Evolutionary conservation across 306 rosid genomes (phyloP).

Genomic region (Dalbergia cochinchinensis): DNA sequence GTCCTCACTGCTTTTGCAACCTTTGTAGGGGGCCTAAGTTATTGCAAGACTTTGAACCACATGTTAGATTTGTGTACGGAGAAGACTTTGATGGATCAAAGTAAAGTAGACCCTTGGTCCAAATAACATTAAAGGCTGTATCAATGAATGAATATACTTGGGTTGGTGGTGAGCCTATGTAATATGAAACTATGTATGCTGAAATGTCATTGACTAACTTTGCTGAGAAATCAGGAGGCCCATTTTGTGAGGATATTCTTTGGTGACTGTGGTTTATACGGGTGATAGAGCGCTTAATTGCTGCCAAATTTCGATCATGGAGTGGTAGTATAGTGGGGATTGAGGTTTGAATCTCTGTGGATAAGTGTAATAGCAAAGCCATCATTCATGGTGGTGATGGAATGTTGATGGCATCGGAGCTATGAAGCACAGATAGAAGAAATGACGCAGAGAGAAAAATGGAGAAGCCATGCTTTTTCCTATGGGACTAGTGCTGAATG

Average conservation of each 20-base stretch:
- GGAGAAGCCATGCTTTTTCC: background rate
- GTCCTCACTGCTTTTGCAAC: no score
- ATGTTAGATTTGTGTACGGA: no score
- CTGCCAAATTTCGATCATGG: background rate
- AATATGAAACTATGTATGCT: no score
- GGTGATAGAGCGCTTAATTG: background rate
- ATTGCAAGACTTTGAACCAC: no score
- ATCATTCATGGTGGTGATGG: background rate
- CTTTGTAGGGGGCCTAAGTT: no score
- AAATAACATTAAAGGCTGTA: no score
- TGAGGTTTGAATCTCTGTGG: background rate
- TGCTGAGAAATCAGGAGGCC: no score
- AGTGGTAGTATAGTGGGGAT: background rate
- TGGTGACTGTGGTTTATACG: background rate
- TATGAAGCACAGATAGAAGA: background rate
- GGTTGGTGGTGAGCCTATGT: background rate
- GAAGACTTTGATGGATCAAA: no score
- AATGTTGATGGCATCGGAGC: background rate
- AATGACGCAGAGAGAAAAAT: background rate
- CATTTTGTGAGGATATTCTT: no score
- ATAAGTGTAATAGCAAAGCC: background rate
- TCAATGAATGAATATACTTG: background rate
- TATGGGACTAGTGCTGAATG: no score
- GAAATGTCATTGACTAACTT: no score
- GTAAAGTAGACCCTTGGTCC: no score